phyloP scores from a whole-genome alignment of 2,329 filamentous ascomycete genomes.

The Alternaria hordeiaustralica region DNA sequence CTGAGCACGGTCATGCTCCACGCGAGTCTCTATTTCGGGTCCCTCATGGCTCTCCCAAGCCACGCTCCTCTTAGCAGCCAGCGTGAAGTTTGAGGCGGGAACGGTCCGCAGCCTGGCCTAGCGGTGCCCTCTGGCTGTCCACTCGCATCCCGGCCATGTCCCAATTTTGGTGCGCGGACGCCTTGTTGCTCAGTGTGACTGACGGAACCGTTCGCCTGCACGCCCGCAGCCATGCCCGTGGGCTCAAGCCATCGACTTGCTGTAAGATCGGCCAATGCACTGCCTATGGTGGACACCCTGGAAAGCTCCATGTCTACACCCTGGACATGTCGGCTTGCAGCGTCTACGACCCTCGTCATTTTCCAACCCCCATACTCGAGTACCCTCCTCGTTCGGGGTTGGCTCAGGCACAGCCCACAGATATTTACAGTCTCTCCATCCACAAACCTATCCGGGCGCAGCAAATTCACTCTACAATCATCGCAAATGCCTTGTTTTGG shows the following conservation, averaged over 20 bases:
- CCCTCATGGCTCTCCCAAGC: constrained; percentile 31
- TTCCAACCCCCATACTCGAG: constrained; percentile 20
- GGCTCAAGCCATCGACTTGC: constrained; percentile 38
- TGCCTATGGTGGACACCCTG: constrained; percentile 34
- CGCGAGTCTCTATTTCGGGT: constrained; percentile 41
- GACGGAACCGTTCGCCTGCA: constrained; percentile 46
- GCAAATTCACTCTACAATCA: constrained; percentile 36
- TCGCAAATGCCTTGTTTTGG: constrained; percentile 44
- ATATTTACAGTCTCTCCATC: constrained; percentile 45
- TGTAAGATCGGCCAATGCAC: constrained; percentile 32
- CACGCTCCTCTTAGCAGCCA: constrained; percentile 41
- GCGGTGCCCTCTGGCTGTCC: constrained; percentile 24
- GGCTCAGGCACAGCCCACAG: constrained; percentile 48
- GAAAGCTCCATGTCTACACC: constrained; percentile 28
- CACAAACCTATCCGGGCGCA: constrained; percentile 40
- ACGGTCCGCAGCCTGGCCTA: constrained; percentile 48
- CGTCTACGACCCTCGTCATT: constrained; percentile 33
- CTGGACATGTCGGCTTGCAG: constrained; percentile 40
- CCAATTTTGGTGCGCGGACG: constrained; percentile 42
- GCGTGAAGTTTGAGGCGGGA: constrained; percentile 42
- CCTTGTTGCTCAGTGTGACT: constrained; percentile 36
- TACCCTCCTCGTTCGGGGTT: constrained; percentile 31
- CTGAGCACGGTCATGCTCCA: constrained; percentile 36
- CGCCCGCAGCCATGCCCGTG: constrained; percentile 43
- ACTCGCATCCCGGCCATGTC: constrained; percentile 26